Evolutionary conservation across 1,284 basidiomycete genomes (phyloP), one percentile per base, ranked within the genome.

Genomic region (Malassezia pachydermatis): DNA sequence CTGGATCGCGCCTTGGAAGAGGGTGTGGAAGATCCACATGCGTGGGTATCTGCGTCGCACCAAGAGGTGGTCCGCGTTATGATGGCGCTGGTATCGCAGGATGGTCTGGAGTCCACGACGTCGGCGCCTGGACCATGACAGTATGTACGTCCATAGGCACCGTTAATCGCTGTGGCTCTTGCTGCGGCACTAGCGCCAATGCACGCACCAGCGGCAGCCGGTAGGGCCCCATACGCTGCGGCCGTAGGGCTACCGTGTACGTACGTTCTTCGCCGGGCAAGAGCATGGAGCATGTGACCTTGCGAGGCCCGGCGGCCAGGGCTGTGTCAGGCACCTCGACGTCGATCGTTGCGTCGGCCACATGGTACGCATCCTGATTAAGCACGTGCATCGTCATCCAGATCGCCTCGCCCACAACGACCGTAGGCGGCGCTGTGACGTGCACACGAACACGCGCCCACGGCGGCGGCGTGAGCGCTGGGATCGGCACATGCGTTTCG

Each of bases 11-110:
- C 58, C 29, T 45, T 54, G 24, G 55, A 55, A 24, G 49, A 47
- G 14, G 54, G 48, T 19, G 55, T 57, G 24, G 47, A 54, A 44
- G 57, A 58, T 40, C 13, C 47, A 25, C 27, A 45, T 24, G 11
- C 41, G 41, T 72, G 81, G 5, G 75, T 78, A 42, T 70, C 76
- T 16, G 75, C 75, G 11, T 72, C 74, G 30, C 75, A 79, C 33
- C 79, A 80, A 59, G 77, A 80, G 7, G 79, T 86, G 1, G 72
- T 83, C 3, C 72, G 76, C 16, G 82, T 84, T 0, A 88, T 88
- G 73, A 75, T 83, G 51, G 79, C 80, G 4, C 72, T 88, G 19
- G 72, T 89, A 16, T 77, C 77, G 16, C 73, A 78, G 25, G 84
- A 72, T 32, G 72, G 71, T 5, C 22, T 34, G 3, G 39, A 23